A percentile compares a stretch with the other conserved stretches of the same genome.
phyloP scores from a whole-genome alignment of 805 yeast species.

The Starmerella apicola region DNA sequence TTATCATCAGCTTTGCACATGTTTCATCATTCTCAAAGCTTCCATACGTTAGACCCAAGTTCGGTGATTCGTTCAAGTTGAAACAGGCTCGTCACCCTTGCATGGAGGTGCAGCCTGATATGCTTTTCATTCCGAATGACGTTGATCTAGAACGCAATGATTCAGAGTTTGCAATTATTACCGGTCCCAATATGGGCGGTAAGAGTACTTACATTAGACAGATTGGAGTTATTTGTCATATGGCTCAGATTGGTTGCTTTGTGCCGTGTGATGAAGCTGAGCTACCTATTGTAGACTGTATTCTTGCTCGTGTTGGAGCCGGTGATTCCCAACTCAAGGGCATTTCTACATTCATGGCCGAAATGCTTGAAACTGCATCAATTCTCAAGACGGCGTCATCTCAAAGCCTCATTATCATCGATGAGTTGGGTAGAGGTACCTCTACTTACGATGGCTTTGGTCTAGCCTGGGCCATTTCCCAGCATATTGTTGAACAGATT shows the following conservation, averaged over 20 bases:
- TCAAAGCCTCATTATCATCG: conserved; percentile 75
- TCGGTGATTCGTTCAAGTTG: conserved; percentile 43
- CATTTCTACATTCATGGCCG: conserved; percentile 91
- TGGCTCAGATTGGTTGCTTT: conserved; percentile 70
- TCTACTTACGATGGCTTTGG: conserved; percentile 95
- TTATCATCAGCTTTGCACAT: conserved; percentile 73
- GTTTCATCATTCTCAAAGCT: conserved; percentile 70
- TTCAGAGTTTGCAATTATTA: conserved; percentile 66
- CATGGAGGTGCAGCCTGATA: conserved; percentile 80
- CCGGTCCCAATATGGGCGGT: conserved; percentile 88
- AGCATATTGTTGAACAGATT: conserved; percentile 58
- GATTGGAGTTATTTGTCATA: conserved; percentile 52
- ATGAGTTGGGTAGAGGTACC: conserved; percentile 93
- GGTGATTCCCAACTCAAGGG: conserved; percentile 97
- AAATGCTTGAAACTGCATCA: conserved; percentile 87
- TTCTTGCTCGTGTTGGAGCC: conserved; percentile 95
- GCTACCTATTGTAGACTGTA: conserved; percentile 75
- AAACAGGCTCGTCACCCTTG: conserved; percentile 89
- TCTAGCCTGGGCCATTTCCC: conserved; percentile 91
- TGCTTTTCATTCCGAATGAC: conserved; percentile 85
- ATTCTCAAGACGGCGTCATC: conserved; percentile 68
- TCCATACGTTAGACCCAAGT: conserved; percentile 63
- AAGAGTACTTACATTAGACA: conserved; percentile 72
- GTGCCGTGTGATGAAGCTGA: conserved; percentile 72
- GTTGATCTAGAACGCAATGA: conserved; percentile 46